Evolutionary conservation across 305 asterid species (phyloP), one percentile per base, ranked within the genome.

Genomic region (Caryopteris hybrid): DNA sequence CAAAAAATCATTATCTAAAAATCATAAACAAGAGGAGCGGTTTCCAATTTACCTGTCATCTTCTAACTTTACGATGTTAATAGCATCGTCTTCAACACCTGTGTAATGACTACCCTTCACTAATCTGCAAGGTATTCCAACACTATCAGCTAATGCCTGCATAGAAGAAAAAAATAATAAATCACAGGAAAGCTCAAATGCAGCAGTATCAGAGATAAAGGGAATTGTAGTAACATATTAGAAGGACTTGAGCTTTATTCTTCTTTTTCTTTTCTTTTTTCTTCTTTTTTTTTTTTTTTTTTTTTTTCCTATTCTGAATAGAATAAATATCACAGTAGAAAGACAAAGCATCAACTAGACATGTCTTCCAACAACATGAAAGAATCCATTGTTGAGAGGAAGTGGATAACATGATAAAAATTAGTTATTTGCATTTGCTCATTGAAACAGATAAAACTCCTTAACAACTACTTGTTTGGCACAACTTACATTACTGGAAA

Each of bases 11-110:
- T 47, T 55, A 76, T 13, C 52, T 14, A 31, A 41, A 61, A 31
- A 6, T 66, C 21, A 62, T 66, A 41, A 64, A 29, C 29, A 41
- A 41, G 20, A n/a, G 55, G 65, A 25, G 65, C 48, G 47, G 51
- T 64, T 65, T 66, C 61, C 70, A 68, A 47, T 22, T 72, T 73
- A 92, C 99, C 99, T 89, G 73, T 78, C 98, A 83, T 88, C 88
- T 51, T 81, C 86, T 64, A 95, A 84, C 86, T 86, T 95, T 79
- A 95, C 77, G 61, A 90, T 84, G 82, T 85, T 92, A 62, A 95
- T 86, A 78, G 97, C 99, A 78, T 92, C 99, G 66, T 92, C 97
- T 80, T 95, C 99, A 36, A 84, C 80, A 73, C 98, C 99, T 66
- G 96, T 87, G 79, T 92, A 95, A 63, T 90, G 96, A 75, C 88